Evolutionary conservation across 768 basidiomycete species (phyloP), one percentile per base, ranked within the genome.

Genomic region (Pisolithus marmoratus): DNA sequence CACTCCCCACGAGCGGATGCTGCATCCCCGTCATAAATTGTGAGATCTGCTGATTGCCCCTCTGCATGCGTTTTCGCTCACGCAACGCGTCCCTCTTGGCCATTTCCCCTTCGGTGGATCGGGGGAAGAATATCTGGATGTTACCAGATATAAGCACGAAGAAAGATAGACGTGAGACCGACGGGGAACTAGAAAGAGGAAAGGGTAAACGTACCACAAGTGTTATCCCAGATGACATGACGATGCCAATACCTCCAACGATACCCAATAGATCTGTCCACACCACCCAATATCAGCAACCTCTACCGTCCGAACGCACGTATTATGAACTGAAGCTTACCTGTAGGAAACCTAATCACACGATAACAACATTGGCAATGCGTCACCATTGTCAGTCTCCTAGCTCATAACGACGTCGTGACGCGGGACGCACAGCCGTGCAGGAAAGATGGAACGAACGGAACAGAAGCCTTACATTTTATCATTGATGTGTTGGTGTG

Each of bases 61-160:
- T 6, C 9, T 9, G 9, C 19, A 15, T 4, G 34, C 20, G 46
- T 26, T 36, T 47, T 14, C 29, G 34, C 8, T 48, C 22, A 19
- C 70, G 75, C 1, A 67, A 65, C 12, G 75, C 75, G 45, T 84
- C 81, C 23, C 69, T 74, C 4, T 71, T 67, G 3, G 76, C 72
- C 22, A 85, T 83, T 66, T 87, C 86, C 19, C 76, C 71, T 65
- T 85, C 77, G 41, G 85, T 76, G 5, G 84, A 86, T 38, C 89
- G 85, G 48, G 89, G 89, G 72, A 90, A 91, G 75, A 91, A 91
- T 34, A 90, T 86, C 87, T 89, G 12, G 42, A 38, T 29, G 34
- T 31, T 31, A 12, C 26, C 15, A 36, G 42, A 36, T 27, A 52
- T 20, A 38, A 24, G 36, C 6, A 31, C n/a, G 23, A 31, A 29